phyloP scores from a whole-genome alignment of 2,329 filamentous ascomycete species.

The Cercospora sp. region DNA sequence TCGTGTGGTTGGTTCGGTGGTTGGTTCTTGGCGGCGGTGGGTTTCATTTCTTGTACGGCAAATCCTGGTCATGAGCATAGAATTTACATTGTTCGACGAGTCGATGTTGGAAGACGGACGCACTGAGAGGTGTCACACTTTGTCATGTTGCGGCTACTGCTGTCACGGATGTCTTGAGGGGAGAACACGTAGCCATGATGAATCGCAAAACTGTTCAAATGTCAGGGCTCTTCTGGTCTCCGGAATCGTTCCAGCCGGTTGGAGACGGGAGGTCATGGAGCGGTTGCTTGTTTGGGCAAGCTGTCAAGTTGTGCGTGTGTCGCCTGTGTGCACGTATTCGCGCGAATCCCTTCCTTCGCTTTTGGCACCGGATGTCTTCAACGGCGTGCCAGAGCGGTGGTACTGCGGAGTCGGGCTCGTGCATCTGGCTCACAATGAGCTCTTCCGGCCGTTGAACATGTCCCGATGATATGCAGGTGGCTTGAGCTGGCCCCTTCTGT shows the following conservation, averaged over 20 bases:
- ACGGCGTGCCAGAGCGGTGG: background rate
- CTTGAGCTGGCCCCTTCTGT: no score
- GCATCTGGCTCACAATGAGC: background rate
- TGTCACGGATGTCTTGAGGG: background rate
- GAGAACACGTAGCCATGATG: background rate
- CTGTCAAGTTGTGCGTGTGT: background rate
- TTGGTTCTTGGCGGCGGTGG: background rate
- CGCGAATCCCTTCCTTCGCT: background rate
- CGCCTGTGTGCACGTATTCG: background rate
- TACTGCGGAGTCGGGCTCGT: background rate
- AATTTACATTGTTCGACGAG: background rate
- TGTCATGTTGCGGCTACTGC: background rate
- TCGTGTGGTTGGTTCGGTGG: background rate
- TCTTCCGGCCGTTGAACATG: background rate
- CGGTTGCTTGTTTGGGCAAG: background rate
- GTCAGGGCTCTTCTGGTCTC: background rate
- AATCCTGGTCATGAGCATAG: background rate
- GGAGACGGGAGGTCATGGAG: background rate
- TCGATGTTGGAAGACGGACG: background rate
- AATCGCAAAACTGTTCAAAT: background rate
- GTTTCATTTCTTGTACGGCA: background rate
- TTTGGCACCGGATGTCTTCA: background rate
- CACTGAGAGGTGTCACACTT: background rate
- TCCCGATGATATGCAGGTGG: background rate
- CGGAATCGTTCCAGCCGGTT: background rate